These are phyloP conservation scores for Ophiosphaerella herpotricha DNA, from an alignment of 2,329 filamentous ascomycete genomes.

Conservation along the genomic window DNA sequence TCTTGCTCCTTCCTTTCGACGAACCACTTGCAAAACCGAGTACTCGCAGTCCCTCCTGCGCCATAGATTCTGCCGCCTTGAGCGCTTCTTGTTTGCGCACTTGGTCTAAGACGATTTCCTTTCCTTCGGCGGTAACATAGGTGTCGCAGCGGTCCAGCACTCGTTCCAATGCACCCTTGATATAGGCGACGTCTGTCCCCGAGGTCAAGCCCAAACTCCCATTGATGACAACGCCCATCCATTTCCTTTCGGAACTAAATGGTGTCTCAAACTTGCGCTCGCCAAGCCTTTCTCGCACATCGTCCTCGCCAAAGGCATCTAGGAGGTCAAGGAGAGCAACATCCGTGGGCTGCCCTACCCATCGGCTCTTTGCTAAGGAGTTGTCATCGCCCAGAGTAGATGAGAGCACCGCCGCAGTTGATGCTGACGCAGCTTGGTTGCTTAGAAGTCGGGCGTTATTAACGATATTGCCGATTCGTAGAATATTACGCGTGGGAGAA, in stretches of 20 bases:
- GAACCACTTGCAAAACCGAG: constrained; percentile 90
- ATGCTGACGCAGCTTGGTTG: constrained; percentile 70
- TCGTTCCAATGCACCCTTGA: constrained; percentile 92
- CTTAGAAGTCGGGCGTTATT: constrained; percentile 88
- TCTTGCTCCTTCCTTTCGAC: constrained; percentile 44
- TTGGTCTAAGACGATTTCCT: constrained; percentile 83
- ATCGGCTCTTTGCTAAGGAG: constrained; percentile 76
- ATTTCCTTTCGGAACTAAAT: constrained; percentile 96
- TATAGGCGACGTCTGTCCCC: constrained; percentile 83
- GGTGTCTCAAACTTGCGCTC: constrained; percentile 82
- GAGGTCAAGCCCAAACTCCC: constrained; percentile 52
- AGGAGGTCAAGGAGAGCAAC: constrained; percentile 95
- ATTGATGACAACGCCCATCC: constrained; percentile 92
- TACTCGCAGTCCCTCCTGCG: constrained; percentile 84
- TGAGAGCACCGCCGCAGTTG: constrained; percentile 79
- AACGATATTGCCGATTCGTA: constrained; percentile 93
- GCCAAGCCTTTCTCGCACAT: constrained; percentile 86
- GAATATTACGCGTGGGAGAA: constrained; percentile 75
- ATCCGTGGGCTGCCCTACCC: constrained; percentile 96
- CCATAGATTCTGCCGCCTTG: constrained; percentile 83
- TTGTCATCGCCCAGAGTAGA: constrained; percentile 72
- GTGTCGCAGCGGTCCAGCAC: constrained; percentile 86
- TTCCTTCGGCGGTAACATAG: constrained; percentile 83
- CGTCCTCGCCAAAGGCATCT: constrained; percentile 88
- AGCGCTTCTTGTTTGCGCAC: constrained; percentile 73